These are phyloP conservation scores for Lepidium aucheri DNA, from an alignment of 345 rosid species.

Conservation along the genomic window DNA sequence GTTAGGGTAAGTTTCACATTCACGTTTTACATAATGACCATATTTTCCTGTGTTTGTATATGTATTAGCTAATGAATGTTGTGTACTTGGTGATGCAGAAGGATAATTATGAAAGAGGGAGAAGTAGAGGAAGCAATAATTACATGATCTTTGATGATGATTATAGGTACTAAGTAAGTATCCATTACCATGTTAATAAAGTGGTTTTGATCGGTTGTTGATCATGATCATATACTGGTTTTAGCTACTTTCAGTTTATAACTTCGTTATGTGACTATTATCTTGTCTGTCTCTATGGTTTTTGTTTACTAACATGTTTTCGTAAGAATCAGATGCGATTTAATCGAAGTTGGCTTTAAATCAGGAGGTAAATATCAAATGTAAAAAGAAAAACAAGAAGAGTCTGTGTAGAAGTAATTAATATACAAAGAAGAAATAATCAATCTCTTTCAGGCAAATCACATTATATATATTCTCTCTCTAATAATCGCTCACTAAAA, in stretches of 20 bases:
- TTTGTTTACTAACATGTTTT: conserved; percentile 3
- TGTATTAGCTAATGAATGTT: neutral
- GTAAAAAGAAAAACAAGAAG: too few species aligned
- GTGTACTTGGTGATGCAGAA: conserved; percentile 37
- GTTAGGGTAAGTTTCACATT: conserved; percentile 38
- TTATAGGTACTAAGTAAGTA: conserved; percentile 41
- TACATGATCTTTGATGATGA: conserved; percentile 80
- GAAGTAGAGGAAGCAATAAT: conserved; percentile 44
- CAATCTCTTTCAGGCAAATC: too few species aligned
- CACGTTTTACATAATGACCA: neutral
- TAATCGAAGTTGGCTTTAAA: too few species aligned
- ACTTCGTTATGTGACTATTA: neutral
- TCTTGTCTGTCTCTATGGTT: neutral
- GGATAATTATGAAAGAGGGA: conserved; percentile 52
- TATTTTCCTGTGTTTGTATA: neutral
- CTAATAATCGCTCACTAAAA: too few species aligned
- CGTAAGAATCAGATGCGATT: neutral
- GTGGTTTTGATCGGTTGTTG: neutral
- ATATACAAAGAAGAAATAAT: too few species aligned
- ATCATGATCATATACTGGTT: conserved; percentile 9
- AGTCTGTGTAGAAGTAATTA: too few species aligned
- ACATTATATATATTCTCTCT: too few species aligned
- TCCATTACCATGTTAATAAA: neutral
- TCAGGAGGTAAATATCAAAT: too few species aligned
- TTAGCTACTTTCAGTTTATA: neutral